These are phyloP conservation scores for Micromonas commoda DNA, from an alignment of 139 green algal species.

Conservation along the genomic window DNA sequence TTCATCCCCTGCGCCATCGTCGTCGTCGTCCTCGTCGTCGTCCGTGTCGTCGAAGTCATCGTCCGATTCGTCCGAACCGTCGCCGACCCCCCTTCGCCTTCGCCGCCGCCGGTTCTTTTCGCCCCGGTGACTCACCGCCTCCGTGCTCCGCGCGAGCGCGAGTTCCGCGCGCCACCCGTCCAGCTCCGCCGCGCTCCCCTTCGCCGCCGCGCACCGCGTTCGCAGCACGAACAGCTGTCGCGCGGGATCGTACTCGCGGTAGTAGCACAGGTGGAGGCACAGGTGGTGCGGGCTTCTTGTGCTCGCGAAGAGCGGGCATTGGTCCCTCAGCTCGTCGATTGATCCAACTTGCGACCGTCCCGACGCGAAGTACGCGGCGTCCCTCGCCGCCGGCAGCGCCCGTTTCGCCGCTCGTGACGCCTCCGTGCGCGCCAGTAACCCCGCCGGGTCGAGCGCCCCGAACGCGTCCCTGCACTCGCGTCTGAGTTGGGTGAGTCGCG, in stretches of 20 bases:
- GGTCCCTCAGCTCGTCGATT: constrained; percentile 2
- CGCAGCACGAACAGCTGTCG: constrained; percentile 23
- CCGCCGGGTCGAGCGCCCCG: background rate
- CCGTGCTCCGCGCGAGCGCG: background rate
- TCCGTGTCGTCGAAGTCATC: background rate
- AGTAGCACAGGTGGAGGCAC: constrained; percentile 29
- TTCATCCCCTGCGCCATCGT: background rate
- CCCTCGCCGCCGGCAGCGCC: background rate
- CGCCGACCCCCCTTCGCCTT: no score
- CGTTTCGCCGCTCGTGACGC: background rate
- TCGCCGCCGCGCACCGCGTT: background rate
- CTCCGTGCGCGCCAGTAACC: background rate
- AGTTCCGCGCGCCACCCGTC: constrained; percentile 24
- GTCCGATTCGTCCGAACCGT: no score
- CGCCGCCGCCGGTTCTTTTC: background rate
- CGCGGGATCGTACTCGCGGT: constrained; percentile 26
- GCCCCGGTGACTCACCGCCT: no score
- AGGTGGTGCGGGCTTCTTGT: constrained; percentile 18
- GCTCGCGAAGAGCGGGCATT: background rate
- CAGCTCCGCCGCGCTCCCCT: constrained; percentile 11
- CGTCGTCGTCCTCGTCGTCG: background rate
- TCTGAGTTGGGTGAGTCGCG: background rate
- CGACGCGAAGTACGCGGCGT: background rate
- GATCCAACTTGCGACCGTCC: background rate
- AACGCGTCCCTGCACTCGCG: background rate